Conservation (phyloP, 352 stramenopile genomes). For the Pythium myriotylum region DNA sequence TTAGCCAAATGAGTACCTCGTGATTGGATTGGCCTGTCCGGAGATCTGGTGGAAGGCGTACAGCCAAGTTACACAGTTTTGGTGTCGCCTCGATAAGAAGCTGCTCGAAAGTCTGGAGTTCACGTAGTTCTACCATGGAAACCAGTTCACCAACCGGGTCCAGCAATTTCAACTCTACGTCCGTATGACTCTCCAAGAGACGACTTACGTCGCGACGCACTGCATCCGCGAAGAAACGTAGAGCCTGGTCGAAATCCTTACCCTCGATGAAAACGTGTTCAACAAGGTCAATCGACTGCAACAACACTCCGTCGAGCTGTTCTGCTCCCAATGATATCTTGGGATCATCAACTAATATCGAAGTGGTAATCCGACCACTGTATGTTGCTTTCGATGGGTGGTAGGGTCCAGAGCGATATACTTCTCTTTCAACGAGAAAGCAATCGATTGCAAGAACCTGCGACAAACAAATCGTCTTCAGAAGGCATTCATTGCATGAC, state of each 20-base stretch:
- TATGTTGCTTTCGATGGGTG: slow-evolving; percentile 49
- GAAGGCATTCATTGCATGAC: slow-evolving; percentile 15
- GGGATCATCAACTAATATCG: slow-evolving; percentile 35
- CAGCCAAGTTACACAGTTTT: slow-evolving; percentile 23
- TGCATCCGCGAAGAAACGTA: slow-evolving; percentile 44
- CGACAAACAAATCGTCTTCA: slow-evolving; percentile 18
- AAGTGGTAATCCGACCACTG: slow-evolving; percentile 30
- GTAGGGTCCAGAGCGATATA: slow-evolving; percentile 31
- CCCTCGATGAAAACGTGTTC: slow-evolving; percentile 53
- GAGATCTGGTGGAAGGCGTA: slow-evolving; percentile 1
- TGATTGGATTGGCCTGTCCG: neutral
- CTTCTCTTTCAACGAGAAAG: slow-evolving; percentile 28
- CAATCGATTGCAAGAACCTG: slow-evolving; percentile 19
- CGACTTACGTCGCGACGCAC: slow-evolving; percentile 35
- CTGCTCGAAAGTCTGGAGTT: slow-evolving; percentile 15
- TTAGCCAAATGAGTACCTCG: slow-evolving; percentile 12
- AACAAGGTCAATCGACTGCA: slow-evolving; percentile 31
- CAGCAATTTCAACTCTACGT: slow-evolving; percentile 14
- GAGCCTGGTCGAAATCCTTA: slow-evolving; percentile 32
- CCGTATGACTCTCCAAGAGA: slow-evolving; percentile 9
- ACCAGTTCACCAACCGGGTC: slow-evolving; percentile 11
- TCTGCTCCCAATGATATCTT: slow-evolving; percentile 12
- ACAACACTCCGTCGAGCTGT: slow-evolving; percentile 1
- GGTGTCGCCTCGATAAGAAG: slow-evolving; percentile 28
- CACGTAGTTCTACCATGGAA: slow-evolving; percentile 18